Conservation (phyloP, 1,139 yeast species). For the Debaryomyces singareniensis region DNA sequence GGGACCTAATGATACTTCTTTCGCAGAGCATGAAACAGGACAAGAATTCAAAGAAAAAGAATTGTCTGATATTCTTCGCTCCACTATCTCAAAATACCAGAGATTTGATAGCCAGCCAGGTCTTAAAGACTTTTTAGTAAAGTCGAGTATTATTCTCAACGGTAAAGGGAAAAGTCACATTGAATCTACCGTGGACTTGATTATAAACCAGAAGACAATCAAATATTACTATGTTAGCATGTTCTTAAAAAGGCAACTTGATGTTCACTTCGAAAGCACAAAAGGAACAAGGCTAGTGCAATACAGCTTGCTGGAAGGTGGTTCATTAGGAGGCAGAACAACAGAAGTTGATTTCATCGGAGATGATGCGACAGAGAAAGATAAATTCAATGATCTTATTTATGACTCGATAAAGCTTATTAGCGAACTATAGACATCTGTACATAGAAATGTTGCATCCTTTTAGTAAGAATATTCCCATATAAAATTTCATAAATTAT, state of each 20-base stretch:
- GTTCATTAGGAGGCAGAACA: conserved; percentile 47
- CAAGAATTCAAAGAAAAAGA: conserved; percentile 1
- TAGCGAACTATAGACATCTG: too few species aligned
- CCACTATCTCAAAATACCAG: conserved; percentile 26
- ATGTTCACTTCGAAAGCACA: conserved; percentile 23
- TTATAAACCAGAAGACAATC: conserved; percentile 28
- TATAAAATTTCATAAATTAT: too few species aligned
- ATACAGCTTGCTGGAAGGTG: conserved; percentile 49
- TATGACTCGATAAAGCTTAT: conserved; percentile 21
- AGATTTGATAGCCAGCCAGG: conserved; percentile 41
- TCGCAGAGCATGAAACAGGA: not conserved
- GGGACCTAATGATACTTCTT: conserved; percentile 1
- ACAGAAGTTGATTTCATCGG: conserved; percentile 44
- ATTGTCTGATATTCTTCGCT: conserved; percentile 12
- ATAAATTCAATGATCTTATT: conserved; percentile 21
- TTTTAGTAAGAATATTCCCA: too few species aligned
- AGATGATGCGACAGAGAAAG: conserved; percentile 17
- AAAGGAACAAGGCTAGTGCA: conserved; percentile 27
- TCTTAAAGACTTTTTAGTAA: conserved; percentile 30
- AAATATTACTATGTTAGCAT: conserved; percentile 39
- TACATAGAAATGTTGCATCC: too few species aligned
- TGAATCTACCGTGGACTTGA: conserved; percentile 31
- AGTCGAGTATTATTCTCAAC: conserved; percentile 33
- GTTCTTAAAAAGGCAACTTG: conserved; percentile 38
- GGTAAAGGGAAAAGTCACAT: conserved; percentile 29